Conservation (phyloP, 495 filamentous ascomycete genomes). For the Podospora pseudocomata region DNA sequence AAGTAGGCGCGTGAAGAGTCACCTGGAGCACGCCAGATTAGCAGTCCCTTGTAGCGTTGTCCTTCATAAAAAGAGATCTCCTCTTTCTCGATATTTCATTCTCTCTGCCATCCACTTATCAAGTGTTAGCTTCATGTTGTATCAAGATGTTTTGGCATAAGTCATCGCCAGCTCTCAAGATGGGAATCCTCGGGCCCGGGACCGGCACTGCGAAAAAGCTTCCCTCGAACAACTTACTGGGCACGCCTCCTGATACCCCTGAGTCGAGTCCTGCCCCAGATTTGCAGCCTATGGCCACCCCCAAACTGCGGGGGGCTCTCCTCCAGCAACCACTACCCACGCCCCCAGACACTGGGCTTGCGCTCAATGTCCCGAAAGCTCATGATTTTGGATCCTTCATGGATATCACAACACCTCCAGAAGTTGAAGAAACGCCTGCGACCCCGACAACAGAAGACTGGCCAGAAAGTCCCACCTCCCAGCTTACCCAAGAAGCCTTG, state of each 20-base stretch:
- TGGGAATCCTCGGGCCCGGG: neutral
- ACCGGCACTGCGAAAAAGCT: neutral
- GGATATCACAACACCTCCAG: neutral
- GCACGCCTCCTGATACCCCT: neutral
- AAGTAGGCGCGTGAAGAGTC: constrained; percentile 1
- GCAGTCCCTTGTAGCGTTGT: neutral
- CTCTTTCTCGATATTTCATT: neutral
- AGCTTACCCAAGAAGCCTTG: neutral
- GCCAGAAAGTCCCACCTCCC: neutral
- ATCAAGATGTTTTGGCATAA: neutral
- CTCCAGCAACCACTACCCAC: neutral
- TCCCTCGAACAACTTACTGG: neutral
- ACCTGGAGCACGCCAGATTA: neutral
- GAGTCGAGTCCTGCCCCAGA: neutral
- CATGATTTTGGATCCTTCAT: neutral
- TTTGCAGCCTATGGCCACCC: neutral
- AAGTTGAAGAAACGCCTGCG: neutral
- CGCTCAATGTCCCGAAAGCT: neutral
- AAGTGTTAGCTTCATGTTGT: neutral
- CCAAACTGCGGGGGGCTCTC: neutral
- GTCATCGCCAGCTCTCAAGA: neutral
- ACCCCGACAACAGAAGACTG: neutral
- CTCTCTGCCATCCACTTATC: neutral
- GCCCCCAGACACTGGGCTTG: neutral
- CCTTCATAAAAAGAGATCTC: neutral